Evolutionary conservation across 192 early-diverging fungal species (phyloP).

Genomic region (Backusella luteola): DNA sequence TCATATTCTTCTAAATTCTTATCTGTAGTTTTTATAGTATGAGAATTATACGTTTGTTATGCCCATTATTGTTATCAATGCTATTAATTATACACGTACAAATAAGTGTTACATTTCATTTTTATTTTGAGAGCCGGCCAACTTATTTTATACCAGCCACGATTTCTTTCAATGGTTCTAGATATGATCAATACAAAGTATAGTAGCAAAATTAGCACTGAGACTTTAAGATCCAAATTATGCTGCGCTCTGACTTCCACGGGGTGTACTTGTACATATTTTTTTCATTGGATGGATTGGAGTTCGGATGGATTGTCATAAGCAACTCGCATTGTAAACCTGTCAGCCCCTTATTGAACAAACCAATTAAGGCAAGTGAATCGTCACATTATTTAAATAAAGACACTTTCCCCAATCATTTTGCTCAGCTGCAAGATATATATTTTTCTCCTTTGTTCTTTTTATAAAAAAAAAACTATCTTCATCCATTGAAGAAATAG

Average conservation of each 20-base stretch:
- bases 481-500: neutral
- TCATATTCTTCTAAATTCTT: neutral
- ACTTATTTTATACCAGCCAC: neutral
- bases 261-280: neutral
- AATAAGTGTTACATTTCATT: neutral
- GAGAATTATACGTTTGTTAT: neutral
- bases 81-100: neutral
- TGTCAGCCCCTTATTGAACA: neutral
- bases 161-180: neutral
- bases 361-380: neutral
- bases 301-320: neutral
- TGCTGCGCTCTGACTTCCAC: neutral
- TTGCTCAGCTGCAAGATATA: neutral
- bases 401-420: neutral
- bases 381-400: slow-evolving; percentile 1
- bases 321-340: neutral
- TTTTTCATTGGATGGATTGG: neutral
- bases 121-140: neutral
- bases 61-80: neutral
- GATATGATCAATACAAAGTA: neutral
- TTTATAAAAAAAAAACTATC: neutral
- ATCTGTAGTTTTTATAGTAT: neutral
- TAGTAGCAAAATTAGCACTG: neutral
- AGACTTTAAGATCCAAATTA: neutral
- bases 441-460: neutral